These are phyloP conservation scores for Mucor velutinosus DNA, from an alignment of 371 early-diverging fungal species.

Conservation along the genomic window DNA sequence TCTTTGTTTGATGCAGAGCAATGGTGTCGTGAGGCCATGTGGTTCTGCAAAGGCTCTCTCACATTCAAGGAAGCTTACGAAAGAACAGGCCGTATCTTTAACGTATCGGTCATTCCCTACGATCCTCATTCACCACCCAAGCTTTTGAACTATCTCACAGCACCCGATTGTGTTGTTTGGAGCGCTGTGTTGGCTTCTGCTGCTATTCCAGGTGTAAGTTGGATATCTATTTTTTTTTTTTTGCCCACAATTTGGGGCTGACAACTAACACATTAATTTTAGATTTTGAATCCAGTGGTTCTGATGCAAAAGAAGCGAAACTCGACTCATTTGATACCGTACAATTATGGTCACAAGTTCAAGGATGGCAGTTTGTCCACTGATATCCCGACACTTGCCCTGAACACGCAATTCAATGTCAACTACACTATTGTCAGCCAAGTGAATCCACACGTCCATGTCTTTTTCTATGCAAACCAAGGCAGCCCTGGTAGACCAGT, in stretches of 20 bases:
- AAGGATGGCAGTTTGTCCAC: slow-evolving; percentile 88
- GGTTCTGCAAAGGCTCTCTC: slow-evolving; percentile 80
- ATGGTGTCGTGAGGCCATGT: slow-evolving; percentile 71
- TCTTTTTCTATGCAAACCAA: slow-evolving; percentile 81
- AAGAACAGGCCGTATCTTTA: slow-evolving; percentile 86
- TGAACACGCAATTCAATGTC: slow-evolving; percentile 83
- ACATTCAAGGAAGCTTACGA: slow-evolving; percentile 91
- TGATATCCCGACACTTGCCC: slow-evolving; percentile 80
- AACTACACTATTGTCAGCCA: slow-evolving; percentile 88
- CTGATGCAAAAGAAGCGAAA: slow-evolving; percentile 78
- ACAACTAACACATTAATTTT: background rate
- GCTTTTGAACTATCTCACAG: slow-evolving; percentile 85
- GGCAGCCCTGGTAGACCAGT: slow-evolving; percentile 79
- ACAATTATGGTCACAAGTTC: slow-evolving; percentile 78
- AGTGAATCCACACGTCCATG: slow-evolving; percentile 90
- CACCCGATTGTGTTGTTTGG: slow-evolving; percentile 89
- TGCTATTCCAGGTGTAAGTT: slow-evolving; percentile 54
- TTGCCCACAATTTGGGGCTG: slow-evolving; percentile 12
- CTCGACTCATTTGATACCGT: slow-evolving; percentile 65
- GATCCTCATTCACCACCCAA: slow-evolving; percentile 81
- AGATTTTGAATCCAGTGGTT: slow-evolving; percentile 81
- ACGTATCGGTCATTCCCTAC: slow-evolving; percentile 82
- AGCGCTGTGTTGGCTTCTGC: slow-evolving; percentile 69
- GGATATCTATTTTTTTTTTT: background rate
- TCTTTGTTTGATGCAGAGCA: slow-evolving; percentile 75